phyloP scores from a whole-genome alignment of 352 stramenopile genomes.

The Phytophthora sp. region DNA sequence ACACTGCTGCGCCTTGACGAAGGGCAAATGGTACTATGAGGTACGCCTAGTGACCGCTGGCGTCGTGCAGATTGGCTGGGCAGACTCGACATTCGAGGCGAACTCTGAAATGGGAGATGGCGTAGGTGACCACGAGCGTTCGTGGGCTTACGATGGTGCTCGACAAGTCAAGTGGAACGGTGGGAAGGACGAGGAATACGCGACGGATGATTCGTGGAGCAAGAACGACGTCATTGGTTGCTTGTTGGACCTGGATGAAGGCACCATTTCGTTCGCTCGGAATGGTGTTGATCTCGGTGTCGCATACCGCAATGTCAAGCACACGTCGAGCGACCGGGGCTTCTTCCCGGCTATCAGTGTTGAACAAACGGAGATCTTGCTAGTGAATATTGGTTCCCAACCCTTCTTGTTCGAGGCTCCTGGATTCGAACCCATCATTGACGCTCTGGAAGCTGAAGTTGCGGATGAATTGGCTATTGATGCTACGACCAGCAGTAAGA shows the following conservation, averaged over 20 bases:
- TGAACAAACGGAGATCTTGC: slow-evolving; percentile 81
- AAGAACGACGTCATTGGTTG: slow-evolving; percentile 91
- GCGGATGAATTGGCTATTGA: neutral
- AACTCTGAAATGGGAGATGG: slow-evolving; percentile 87
- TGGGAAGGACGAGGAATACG: slow-evolving; percentile 70
- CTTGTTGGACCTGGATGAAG: slow-evolving; percentile 76
- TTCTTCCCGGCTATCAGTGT: slow-evolving; percentile 87
- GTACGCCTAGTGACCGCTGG: slow-evolving; percentile 89
- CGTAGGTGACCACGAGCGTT: slow-evolving; percentile 89
- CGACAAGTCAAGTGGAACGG: slow-evolving; percentile 88
- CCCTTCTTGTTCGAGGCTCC: slow-evolving; percentile 62
- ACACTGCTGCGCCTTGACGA: slow-evolving; percentile 47
- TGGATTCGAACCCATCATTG: slow-evolving; percentile 54
- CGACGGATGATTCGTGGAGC: slow-evolving; percentile 55
- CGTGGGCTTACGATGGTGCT: slow-evolving; percentile 91
- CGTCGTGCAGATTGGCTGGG: slow-evolving; percentile 94
- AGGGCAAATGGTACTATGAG: slow-evolving; percentile 92
- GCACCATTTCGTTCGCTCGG: slow-evolving; percentile 77
- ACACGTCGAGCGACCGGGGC: slow-evolving; percentile 31
- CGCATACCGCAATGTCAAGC: slow-evolving; percentile 61
- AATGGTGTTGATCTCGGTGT: slow-evolving; percentile 81
- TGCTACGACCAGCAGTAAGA: neutral
- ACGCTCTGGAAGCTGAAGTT: slow-evolving; percentile 37
- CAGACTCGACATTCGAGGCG: slow-evolving; percentile 75
- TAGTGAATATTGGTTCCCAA: slow-evolving; percentile 86